phyloP scores from a whole-genome alignment of 805 yeast genomes.

The Kuraishia hungarica region DNA sequence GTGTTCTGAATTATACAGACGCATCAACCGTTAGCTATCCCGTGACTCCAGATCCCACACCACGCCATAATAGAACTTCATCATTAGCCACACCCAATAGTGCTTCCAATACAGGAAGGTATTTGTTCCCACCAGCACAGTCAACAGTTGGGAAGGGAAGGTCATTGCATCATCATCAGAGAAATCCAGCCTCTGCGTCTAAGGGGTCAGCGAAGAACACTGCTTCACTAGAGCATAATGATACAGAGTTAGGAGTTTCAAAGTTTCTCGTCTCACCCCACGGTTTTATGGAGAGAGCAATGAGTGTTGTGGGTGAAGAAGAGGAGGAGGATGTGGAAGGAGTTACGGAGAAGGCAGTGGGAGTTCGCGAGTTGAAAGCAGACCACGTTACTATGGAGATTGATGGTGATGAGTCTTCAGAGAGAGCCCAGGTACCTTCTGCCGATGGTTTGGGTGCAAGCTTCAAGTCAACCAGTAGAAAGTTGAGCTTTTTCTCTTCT shows the following conservation, averaged over 20 bases:
- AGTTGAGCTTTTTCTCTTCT: not conserved
- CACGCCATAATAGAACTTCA: not conserved
- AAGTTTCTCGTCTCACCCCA: constrained; percentile 14
- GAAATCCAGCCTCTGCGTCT: not conserved
- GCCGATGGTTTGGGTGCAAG: constrained; percentile 1
- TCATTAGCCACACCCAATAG: not conserved
- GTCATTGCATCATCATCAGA: not conserved
- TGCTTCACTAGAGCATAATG: not conserved
- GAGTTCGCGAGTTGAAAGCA: constrained; percentile 11
- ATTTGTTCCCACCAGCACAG: constrained; percentile 19
- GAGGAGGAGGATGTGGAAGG: not conserved
- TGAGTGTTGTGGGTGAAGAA: constrained; percentile 5
- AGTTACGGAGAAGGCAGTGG: not conserved
- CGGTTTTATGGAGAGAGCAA: constrained; percentile 12
- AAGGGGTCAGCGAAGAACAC: not conserved
- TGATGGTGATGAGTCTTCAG: not conserved
- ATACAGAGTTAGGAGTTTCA: constrained; percentile 6
- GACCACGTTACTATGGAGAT: not conserved
- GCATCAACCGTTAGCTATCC: not conserved
- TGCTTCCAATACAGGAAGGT: not conserved
- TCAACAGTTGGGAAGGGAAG: constrained; percentile 22
- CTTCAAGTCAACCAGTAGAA: not conserved
- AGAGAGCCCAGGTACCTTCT: constrained; percentile 1
- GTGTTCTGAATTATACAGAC: not conserved
- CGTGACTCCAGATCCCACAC: constrained; percentile 3